Base-by-base conservation (phyloP, 108 stramenopile species). In the Aurantiochytrium sp. region DNA sequence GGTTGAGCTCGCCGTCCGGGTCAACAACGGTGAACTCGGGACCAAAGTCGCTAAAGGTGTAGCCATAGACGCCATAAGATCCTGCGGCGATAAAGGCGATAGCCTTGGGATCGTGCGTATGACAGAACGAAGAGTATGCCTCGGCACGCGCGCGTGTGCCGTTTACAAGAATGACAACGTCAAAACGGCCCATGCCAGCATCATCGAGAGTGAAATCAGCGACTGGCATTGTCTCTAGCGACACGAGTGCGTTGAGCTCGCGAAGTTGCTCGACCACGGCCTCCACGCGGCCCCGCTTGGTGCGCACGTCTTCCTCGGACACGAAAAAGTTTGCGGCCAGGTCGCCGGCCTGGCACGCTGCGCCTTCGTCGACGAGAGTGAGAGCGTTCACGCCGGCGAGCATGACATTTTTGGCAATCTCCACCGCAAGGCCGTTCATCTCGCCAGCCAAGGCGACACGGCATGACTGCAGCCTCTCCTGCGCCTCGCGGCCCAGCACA, bases 401-500 rank as follows among this genome's bases (percentile, higher is more conserved):
- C 71, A 97, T 96, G 49, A 97, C 95, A 89, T 98, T 98, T 93
- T 98, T 98, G 89, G 97, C 98, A 5, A 96, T 92, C 93, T 98
- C 97, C 57, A 93, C 97, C 21, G 97, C 99, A 42, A 98, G 93
- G 4, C 99, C 99, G 29, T 94, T 94, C 51, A 96, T 87, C 28
- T 83, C 76, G 23, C 99, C 99, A n/a, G 97, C 90, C 76, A 99
- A 51, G 60, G 98, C 90, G 59, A 97, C 98, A 25, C 94, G 92
- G 60, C 95, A 95, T 35, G 96, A 93, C 95, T 97, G 96, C 98
- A 99, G 97, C 53, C 96, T 96, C 64, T 96, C 94, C 92, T 99
- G 98, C 51, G 98, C 99, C 93, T 98, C 99, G 91, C 97, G 97
- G 57, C 99, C 99, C 97, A 98, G 97, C 25, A 99, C 99, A 89